Percentiles rank a stretch among this genome's conserved stretches.
Evolutionary conservation across 495 filamentous ascomycete species (phyloP).

Genomic region (Bacidia gigantensis): DNA sequence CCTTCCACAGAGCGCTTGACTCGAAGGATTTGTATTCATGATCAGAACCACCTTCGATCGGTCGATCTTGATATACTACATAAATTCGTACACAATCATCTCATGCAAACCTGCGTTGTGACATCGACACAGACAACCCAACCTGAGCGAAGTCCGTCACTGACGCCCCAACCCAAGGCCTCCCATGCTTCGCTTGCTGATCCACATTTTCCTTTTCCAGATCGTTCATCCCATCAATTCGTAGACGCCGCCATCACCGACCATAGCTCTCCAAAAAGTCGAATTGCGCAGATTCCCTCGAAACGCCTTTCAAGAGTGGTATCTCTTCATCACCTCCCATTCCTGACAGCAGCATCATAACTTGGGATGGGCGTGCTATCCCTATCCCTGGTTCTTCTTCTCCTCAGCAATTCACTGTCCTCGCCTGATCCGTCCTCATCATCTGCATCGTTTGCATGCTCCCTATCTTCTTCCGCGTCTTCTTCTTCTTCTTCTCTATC

Average conservation of each 20-base stretch:
- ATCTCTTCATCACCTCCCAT: conserved; percentile 10
- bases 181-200: neutral
- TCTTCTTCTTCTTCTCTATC: neutral
- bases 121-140: no score
- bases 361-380: conserved; percentile 43
- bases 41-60: no score
- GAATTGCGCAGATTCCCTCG: no score
- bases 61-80: no score
- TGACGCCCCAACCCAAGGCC: no score
- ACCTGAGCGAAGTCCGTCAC: no score
- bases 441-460: conserved; percentile 39
- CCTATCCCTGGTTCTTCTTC: neutral
- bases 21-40: no score
- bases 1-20: no score
- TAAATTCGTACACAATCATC: no score
- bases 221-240: neutral
- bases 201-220: neutral
- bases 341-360: conserved; percentile 49
- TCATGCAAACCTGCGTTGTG: no score
- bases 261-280: neutral
- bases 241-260: neutral
- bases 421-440: conserved; percentile 24
- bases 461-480: conserved; percentile 13
- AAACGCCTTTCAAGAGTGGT: no score
- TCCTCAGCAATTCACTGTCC: conserved; percentile 6